Evolutionary conservation across 2,329 filamentous ascomycete species (phyloP).

Genomic region (Endoconidiophora polonica): DNA sequence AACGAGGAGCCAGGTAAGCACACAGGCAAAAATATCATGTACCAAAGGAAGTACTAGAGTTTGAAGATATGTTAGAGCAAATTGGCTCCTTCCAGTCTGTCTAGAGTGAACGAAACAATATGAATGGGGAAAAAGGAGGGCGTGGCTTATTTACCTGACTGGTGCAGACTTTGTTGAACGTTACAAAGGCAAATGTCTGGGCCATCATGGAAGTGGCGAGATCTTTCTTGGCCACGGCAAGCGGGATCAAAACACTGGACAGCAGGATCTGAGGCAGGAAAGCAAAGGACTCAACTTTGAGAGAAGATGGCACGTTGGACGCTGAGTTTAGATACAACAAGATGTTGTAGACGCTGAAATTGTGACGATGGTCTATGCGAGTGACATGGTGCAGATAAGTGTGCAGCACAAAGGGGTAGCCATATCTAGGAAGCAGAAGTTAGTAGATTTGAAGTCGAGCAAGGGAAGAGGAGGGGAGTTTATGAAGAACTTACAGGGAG

Average conservation of each 20-base stretch:
- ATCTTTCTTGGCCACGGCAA: constrained; percentile 64
- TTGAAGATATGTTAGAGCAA: background rate
- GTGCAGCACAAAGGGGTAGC: constrained; percentile 65
- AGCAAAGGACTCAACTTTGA: constrained; percentile 58
- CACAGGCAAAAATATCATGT: constrained; percentile 81
- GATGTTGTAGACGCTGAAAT: constrained; percentile 93
- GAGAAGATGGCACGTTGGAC: constrained; percentile 23
- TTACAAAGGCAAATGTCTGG: constrained; percentile 92
- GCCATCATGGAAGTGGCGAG: constrained; percentile 74
- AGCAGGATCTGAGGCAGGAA: constrained; percentile 80
- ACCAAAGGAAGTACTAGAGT: constrained; percentile 88
- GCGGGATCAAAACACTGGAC: constrained; percentile 57
- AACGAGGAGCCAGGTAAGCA: constrained; percentile 73
- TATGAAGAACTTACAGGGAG: constrained; percentile 34
- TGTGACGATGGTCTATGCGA: constrained; percentile 89
- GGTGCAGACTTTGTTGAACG: constrained; percentile 98
- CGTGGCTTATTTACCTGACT: constrained; percentile 54
- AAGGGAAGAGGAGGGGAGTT: background rate
- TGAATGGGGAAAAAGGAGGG: background rate
- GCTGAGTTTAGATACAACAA: constrained; percentile 77
- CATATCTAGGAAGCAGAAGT: constrained; percentile 41
- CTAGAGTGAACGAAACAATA: background rate
- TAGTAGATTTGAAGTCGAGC: constrained; percentile 3
- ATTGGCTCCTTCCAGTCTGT: too few relatives aligned
- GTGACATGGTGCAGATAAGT: constrained; percentile 88